Conservation (phyloP, 2,329 filamentous ascomycete genomes). For the Ophiocordyceps camponoti-floridani region DNA sequence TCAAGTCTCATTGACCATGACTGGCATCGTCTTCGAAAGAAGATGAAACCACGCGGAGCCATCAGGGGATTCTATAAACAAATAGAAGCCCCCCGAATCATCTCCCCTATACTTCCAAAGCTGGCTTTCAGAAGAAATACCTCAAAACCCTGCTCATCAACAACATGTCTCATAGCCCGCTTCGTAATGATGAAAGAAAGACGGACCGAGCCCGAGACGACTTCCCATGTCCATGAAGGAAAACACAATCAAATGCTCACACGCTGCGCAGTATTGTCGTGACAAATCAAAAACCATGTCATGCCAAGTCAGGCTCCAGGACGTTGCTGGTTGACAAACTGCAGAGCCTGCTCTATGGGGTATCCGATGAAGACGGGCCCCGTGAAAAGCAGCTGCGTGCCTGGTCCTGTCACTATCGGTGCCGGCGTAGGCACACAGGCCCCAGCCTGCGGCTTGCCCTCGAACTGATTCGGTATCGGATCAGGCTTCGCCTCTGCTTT, state of each 20-base stretch:
- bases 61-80: too few species aligned
- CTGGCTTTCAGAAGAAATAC: not conserved
- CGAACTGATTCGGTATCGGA: constrained; percentile 1
- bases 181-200: not conserved
- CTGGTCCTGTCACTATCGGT: too few species aligned
- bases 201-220: not conserved
- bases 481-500: constrained; percentile 3
- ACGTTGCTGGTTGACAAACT: constrained; percentile 47
- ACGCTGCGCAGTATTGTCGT: not conserved
- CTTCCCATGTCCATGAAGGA: too few species aligned
- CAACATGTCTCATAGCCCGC: not conserved
- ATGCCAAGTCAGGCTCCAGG: constrained; percentile 7
- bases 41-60: too few species aligned
- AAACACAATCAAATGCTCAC: too few species aligned
- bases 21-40: too few species aligned
- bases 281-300: not conserved
- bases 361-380: constrained; percentile 93
- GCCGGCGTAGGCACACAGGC: too few species aligned
- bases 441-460: constrained; percentile 5
- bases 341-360: constrained; percentile 62
- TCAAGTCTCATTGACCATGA: too few species aligned
- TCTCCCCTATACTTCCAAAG: not conserved
- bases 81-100: not conserved
- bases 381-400: constrained; percentile 61
- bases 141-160: not conserved